Percentiles rank a stretch among this genome's conserved stretches.
Evolutionary conservation across 768 basidiomycete genomes (phyloP).

Genomic region (Boletus pseudo-olivaceus): DNA sequence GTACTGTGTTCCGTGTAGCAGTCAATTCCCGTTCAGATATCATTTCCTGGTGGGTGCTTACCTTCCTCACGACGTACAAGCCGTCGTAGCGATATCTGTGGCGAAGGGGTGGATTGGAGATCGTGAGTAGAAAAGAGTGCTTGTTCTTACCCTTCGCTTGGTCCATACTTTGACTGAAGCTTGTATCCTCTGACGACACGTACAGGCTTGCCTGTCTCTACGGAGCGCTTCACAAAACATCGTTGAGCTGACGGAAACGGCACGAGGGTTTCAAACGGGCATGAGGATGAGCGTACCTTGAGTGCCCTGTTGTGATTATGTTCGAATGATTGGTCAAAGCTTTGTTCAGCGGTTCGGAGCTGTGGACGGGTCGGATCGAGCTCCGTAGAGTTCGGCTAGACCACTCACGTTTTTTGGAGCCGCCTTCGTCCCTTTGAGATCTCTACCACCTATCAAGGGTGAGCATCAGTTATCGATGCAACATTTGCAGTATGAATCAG

Average conservation of each 20-base stretch:
- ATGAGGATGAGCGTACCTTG: conserved; percentile 36
- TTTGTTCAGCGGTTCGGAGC: conserved; percentile 89
- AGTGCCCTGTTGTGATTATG: conserved; percentile 67
- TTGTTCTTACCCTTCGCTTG: conserved; percentile 61
- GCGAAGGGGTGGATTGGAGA: not conserved
- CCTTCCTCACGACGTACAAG: conserved; percentile 76
- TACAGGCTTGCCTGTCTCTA: conserved; percentile 77
- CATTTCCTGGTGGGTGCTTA: conserved; percentile 16
- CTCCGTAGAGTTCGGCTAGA: not conserved
- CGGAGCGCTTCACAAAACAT: conserved; percentile 50
- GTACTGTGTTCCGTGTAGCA: conserved; percentile 38
- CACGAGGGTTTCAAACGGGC: not conserved
- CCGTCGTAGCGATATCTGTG: conserved; percentile 87
- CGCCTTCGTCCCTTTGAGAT: conserved; percentile 78
- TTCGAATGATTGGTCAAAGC: conserved; percentile 78
- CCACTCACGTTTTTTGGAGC: conserved; percentile 76
- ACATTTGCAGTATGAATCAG: not conserved
- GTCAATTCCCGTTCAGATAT: not conserved
- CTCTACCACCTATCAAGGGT: conserved; percentile 62
- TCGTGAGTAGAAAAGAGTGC: not conserved
- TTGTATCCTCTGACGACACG: conserved; percentile 82
- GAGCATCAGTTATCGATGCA: not conserved
- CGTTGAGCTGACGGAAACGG: not conserved
- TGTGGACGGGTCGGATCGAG: conserved; percentile 25
- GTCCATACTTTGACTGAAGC: conserved; percentile 66